phyloP scores from a whole-genome alignment of 108 stramenopile species.

The Cylindrotheca closterium region DNA sequence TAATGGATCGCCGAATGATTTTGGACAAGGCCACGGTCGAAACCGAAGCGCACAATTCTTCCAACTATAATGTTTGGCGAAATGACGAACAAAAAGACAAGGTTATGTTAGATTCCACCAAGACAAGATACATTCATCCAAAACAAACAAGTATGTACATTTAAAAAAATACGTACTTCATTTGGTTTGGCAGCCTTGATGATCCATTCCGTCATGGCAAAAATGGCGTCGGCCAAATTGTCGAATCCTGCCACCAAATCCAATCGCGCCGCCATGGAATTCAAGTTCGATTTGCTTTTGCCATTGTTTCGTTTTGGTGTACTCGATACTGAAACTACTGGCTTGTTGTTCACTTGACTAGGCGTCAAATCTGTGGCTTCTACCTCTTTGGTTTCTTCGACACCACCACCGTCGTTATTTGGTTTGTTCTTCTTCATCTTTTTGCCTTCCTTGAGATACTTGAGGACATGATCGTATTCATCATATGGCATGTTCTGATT shows the following conservation, averaged over 20 bases:
- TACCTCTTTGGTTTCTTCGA: constrained; percentile 16
- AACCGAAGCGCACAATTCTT: constrained; percentile 23
- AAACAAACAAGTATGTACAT: constrained; percentile 1
- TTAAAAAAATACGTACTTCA: constrained; percentile 28
- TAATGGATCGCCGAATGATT: constrained; percentile 23
- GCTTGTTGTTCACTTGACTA: no score
- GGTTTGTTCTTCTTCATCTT: background rate
- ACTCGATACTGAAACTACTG: background rate
- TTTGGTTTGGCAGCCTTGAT: constrained; percentile 36
- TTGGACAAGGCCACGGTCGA: constrained; percentile 30
- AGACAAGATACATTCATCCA: background rate
- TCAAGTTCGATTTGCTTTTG: background rate
- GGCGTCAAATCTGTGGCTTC: constrained; percentile 4
- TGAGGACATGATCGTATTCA: constrained; percentile 30
- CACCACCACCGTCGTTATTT: background rate
- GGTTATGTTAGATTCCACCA: background rate
- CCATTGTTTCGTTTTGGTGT: background rate
- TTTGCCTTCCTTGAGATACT: constrained; percentile 19
- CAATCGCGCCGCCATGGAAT: constrained; percentile 23
- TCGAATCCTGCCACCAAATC: constrained; percentile 36
- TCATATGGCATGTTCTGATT: constrained; percentile 34
- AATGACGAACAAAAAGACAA: background rate
- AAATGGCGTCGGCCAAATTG: constrained; percentile 35
- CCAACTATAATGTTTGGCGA: constrained; percentile 16
- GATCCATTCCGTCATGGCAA: constrained; percentile 47